These are phyloP conservation scores for Hanseniaspora lindneri DNA, from an alignment of 805 yeast genomes.

Conservation along the genomic window DNA sequence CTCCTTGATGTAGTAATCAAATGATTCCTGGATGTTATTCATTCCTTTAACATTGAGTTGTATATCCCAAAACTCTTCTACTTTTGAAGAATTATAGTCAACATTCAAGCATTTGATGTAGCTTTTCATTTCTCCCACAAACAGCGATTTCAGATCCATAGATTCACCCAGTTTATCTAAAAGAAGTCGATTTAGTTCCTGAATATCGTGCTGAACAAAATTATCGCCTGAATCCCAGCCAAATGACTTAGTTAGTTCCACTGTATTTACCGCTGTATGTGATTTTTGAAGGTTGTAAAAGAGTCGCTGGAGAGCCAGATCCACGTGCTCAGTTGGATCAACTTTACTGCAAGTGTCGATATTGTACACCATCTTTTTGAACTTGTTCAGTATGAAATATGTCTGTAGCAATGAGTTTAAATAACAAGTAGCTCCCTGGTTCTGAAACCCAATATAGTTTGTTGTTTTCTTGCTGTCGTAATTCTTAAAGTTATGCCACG, in stretches of 20 bases:
- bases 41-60: constrained; percentile 86
- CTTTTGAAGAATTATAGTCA: constrained; percentile 80
- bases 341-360: constrained; percentile 64
- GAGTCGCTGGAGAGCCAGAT: constrained; percentile 75
- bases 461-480: constrained; percentile 79
- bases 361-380: constrained; percentile 74
- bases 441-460: constrained; percentile 83
- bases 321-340: constrained; percentile 46
- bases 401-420: constrained; percentile 85
- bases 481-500: constrained; percentile 79
- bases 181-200: constrained; percentile 83
- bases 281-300: constrained; percentile 72
- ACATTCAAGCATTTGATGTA: constrained; percentile 86
- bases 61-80: constrained; percentile 96
- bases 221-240: constrained; percentile 97
- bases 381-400: constrained; percentile 69
- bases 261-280: constrained; percentile 64
- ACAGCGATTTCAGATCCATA: constrained; percentile 71
- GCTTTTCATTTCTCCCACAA: constrained; percentile 95
- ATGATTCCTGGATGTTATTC: constrained; percentile 58
- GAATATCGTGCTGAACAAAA: constrained; percentile 95
- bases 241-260: constrained; percentile 77
- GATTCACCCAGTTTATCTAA: constrained; percentile 87
- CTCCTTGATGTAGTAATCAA: constrained; percentile 73
- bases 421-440: constrained; percentile 98